These are phyloP conservation scores for Clonostachys rosea DNA, from an alignment of 2,329 filamentous ascomycete genomes.

Conservation along the genomic window DNA sequence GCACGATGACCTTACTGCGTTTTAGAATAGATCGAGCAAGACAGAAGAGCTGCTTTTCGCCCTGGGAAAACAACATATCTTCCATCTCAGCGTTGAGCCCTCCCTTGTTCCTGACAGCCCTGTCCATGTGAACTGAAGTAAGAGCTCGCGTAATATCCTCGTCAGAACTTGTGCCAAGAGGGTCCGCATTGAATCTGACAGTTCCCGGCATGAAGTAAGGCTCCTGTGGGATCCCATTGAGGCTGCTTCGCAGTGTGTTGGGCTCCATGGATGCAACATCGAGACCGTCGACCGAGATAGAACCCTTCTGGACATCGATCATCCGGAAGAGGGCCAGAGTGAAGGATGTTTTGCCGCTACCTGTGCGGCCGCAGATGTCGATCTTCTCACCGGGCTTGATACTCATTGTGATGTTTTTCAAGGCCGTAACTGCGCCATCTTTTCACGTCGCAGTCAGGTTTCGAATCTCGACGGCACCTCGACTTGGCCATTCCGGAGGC, in stretches of 20 bases:
- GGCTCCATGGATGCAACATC: slow-evolving; percentile 21
- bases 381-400: slow-evolving; percentile 20
- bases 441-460: slow-evolving; percentile 32
- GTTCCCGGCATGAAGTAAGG: slow-evolving; percentile 40
- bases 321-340: slow-evolving; percentile 28
- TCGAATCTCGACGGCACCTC: slow-evolving; percentile 77
- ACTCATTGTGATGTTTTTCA: slow-evolving; percentile 13
- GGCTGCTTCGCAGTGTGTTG: slow-evolving; percentile 14
- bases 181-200: slow-evolving; percentile 43
- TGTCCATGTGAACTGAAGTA: slow-evolving; percentile 36
- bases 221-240: slow-evolving; percentile 45
- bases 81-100: slow-evolving; percentile 26
- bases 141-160: slow-evolving; percentile 35
- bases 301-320: slow-evolving; percentile 30
- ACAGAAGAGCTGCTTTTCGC: slow-evolving; percentile 42
- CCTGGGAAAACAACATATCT: slow-evolving; percentile 30
- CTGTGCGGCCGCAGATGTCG: slow-evolving; percentile 24
- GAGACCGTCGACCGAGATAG: slow-evolving; percentile 36
- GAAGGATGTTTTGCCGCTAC: slow-evolving; percentile 34
- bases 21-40: slow-evolving; percentile 38
- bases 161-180: slow-evolving; percentile 25
- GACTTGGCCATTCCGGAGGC: slow-evolving; percentile 79
- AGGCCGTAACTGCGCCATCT: slow-evolving; percentile 14
- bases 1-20: slow-evolving; percentile 27
- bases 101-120: slow-evolving; percentile 26